A percentile compares a stretch with the other conserved stretches of the same genome.
Evolutionary conservation across 2,329 filamentous ascomycete species (phyloP).

Genomic region (Alternaria alternata): DNA sequence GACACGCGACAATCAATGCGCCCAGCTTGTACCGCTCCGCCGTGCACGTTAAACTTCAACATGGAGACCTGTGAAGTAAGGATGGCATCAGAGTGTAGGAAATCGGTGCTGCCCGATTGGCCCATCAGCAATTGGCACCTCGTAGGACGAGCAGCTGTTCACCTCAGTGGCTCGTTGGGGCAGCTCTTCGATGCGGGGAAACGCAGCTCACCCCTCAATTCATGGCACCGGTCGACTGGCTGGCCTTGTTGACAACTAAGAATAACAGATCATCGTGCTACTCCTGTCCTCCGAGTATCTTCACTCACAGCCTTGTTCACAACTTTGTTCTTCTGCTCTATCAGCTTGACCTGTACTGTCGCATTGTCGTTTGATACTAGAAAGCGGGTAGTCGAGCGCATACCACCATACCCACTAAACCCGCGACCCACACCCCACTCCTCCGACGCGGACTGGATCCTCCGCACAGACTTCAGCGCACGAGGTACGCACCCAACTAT

Average conservation of each 20-base stretch:
- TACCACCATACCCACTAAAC: constrained; percentile 16
- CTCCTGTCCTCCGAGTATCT: constrained; percentile 12
- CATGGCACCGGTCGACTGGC: constrained; percentile 30
- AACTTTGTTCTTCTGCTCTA: constrained; percentile 17
- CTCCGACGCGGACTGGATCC: constrained; percentile 15
- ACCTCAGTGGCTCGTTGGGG: constrained; percentile 26
- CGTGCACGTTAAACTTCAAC: constrained; percentile 2
- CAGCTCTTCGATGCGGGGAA: constrained; percentile 37
- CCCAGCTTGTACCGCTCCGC: constrained; percentile 9
- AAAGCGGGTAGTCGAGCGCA: constrained; percentile 6
- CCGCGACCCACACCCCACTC: constrained; percentile 22
- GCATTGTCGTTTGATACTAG: constrained; percentile 6
- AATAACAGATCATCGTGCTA: constrained; percentile 6
- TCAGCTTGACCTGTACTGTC: constrained; percentile 2
- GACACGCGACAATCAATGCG: constrained; percentile 15
- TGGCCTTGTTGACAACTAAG: constrained; percentile 17
- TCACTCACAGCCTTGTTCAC: constrained; percentile 6
- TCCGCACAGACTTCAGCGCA: constrained; percentile 17
- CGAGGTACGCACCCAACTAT: constrained; percentile 19
- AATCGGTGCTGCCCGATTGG: constrained; percentile 28
- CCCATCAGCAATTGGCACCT: constrained; percentile 10
- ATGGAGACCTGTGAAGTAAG: constrained; percentile 6
- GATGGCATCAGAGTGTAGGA: constrained; percentile 16
- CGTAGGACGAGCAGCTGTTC: constrained; percentile 14
- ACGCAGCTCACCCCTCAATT: constrained; percentile 32